phyloP scores from a whole-genome alignment of 257 asterid species.

The Solanum tacnaense region DNA sequence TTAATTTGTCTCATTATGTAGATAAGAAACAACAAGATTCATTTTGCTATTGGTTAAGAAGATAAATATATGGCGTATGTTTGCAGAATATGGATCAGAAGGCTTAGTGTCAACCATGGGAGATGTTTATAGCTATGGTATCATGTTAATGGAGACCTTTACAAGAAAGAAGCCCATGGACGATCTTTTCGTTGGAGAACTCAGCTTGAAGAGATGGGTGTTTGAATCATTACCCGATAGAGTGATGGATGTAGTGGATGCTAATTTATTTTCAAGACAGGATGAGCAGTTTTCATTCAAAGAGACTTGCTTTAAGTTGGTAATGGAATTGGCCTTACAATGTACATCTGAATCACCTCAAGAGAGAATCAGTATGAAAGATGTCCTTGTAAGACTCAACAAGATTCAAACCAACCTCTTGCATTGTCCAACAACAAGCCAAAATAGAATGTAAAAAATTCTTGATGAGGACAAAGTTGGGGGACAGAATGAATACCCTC shows the following conservation, averaged over 20 bases:
- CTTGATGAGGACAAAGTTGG: neutral
- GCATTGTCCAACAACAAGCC: neutral
- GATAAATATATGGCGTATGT: neutral
- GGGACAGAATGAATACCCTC: neutral
- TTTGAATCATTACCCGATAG: neutral
- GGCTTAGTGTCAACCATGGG: neutral
- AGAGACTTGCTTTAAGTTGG: neutral
- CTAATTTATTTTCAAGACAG: neutral
- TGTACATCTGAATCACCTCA: neutral
- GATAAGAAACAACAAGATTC: neutral
- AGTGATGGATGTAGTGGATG: neutral
- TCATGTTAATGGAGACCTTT: slow-evolving; percentile 1
- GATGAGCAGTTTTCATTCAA: neutral
- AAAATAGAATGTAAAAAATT: neutral
- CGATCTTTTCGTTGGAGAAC: neutral
- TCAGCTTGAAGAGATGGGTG: neutral
- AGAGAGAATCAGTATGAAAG: neutral
- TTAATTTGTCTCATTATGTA: neutral
- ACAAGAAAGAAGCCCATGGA: slow-evolving; percentile 4
- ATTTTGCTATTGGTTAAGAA: neutral
- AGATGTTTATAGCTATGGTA: slow-evolving; percentile 8
- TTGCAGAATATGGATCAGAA: slow-evolving; percentile 4
- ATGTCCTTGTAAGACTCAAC: neutral
- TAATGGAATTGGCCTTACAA: neutral
- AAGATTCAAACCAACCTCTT: neutral